Percentiles rank a stretch among this genome's conserved stretches.
phyloP scores from a whole-genome alignment of 805 yeast species.

The Saturnispora besseyi region DNA sequence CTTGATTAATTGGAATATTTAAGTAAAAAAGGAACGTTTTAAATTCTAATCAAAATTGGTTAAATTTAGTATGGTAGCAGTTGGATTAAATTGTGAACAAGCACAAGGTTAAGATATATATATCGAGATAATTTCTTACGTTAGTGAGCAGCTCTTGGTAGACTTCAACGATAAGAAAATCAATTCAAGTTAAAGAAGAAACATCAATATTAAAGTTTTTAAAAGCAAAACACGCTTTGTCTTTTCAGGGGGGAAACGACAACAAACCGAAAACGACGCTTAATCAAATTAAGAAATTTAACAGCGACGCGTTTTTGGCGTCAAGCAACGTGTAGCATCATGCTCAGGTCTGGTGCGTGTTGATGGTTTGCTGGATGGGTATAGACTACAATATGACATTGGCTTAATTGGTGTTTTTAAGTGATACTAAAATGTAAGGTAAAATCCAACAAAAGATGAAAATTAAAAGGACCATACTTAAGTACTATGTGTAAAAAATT shows the following conservation, averaged over 20 bases:
- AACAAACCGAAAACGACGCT: neutral
- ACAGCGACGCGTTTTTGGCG: neutral
- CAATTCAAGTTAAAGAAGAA: neutral
- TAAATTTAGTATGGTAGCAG: neutral
- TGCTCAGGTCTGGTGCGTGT: no score
- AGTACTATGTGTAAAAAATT: no score
- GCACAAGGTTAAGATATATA: neutral
- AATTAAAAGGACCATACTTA: no score
- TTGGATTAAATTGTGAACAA: neutral
- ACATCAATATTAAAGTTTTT: neutral
- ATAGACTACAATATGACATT: no score
- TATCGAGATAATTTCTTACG: neutral
- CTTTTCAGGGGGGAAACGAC: neutral
- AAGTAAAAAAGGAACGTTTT: neutral
- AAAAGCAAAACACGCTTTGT: constrained; percentile 1
- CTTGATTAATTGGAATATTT: neutral
- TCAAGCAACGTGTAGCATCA: neutral
- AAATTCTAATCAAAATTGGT: neutral
- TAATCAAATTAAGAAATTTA: neutral
- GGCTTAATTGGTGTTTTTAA: no score
- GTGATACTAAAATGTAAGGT: no score
- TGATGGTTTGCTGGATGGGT: neutral
- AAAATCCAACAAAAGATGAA: no score
- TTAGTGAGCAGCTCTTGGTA: neutral
- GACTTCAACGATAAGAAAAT: neutral